These are phyloP conservation scores for Eruca vesicaria DNA, from an alignment of 441 rosid genomes.

Conservation along the genomic window DNA sequence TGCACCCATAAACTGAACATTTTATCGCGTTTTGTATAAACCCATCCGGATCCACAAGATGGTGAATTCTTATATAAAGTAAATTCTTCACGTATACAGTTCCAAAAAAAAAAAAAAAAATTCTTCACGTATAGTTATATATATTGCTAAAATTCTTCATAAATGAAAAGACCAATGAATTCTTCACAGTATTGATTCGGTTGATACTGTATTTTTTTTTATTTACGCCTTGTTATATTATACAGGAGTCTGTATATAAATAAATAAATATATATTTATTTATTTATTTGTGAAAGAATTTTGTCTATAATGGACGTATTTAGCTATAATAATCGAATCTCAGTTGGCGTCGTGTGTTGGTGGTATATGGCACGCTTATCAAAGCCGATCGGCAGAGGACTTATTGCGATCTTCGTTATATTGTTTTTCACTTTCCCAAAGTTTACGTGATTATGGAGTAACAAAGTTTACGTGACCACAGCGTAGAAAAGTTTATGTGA, in stretches of 20 bases:
- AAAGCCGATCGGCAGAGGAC: constrained; percentile 29
- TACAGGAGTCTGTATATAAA: not conserved
- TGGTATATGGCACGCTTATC: constrained; percentile 30
- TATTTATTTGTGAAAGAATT: not conserved
- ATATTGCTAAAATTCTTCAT: not conserved
- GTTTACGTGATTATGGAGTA: not conserved
- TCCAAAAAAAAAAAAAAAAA: too few species aligned
- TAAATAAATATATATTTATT: too few species aligned
- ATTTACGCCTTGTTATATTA: not conserved
- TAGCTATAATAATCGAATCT: constrained; percentile 23
- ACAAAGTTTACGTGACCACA: constrained; percentile 1
- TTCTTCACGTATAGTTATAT: not conserved
- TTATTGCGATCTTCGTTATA: constrained; percentile 33
- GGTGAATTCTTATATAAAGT: not conserved
- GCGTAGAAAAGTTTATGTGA: constrained; percentile 1
- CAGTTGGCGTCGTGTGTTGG: constrained; percentile 28
- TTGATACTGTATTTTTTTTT: too few species aligned
- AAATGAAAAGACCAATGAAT: not conserved
- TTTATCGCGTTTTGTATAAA: not conserved
- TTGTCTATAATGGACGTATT: not conserved
- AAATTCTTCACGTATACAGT: not conserved
- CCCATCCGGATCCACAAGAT: not conserved
- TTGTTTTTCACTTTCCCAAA: not conserved
- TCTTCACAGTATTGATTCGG: not conserved
- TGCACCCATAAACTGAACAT: not conserved